These are phyloP conservation scores for Heracleum sosnowskyi DNA, from an alignment of 129 eudicot species.

Conservation along the genomic window DNA sequence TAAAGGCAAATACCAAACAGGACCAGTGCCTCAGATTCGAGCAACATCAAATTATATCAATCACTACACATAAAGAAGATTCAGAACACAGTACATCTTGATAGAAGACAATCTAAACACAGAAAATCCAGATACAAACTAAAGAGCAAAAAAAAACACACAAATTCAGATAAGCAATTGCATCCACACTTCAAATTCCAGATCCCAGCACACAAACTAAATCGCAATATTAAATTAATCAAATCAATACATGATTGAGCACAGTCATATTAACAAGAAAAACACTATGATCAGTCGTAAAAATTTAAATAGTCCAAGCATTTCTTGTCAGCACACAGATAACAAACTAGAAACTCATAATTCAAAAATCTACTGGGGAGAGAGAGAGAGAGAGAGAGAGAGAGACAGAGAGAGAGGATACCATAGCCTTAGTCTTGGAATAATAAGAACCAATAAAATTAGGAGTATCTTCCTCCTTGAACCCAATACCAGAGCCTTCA, in stretches of 20 bases:
- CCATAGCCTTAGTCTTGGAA: slow-evolving; percentile 25
- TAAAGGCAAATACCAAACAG: not conserved
- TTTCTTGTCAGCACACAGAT: not conserved
- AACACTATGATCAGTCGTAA: not conserved
- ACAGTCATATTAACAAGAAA: not conserved
- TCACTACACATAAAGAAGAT: not conserved
- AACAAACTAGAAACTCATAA: not conserved
- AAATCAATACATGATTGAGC: not conserved
- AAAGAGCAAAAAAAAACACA: not conserved
- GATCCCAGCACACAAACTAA: not conserved
- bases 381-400: not conserved
- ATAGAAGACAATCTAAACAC: not conserved
- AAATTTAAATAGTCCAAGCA: not conserved
- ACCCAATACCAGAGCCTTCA: slow-evolving; percentile 12
- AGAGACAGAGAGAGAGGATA: not conserved
- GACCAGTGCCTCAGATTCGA: not conserved
- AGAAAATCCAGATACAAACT: not conserved
- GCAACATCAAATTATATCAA: not conserved
- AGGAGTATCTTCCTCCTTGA: slow-evolving; percentile 20
- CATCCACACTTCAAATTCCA: not conserved
- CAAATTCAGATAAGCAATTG: not conserved
- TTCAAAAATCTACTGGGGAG: no score
- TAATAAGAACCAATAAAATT: slow-evolving; percentile 19
- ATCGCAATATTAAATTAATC: not conserved
- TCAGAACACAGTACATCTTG: no score